These are phyloP conservation scores for Gaultheria prostrata DNA, from an alignment of 148 eudicot species.

Conservation along the genomic window DNA sequence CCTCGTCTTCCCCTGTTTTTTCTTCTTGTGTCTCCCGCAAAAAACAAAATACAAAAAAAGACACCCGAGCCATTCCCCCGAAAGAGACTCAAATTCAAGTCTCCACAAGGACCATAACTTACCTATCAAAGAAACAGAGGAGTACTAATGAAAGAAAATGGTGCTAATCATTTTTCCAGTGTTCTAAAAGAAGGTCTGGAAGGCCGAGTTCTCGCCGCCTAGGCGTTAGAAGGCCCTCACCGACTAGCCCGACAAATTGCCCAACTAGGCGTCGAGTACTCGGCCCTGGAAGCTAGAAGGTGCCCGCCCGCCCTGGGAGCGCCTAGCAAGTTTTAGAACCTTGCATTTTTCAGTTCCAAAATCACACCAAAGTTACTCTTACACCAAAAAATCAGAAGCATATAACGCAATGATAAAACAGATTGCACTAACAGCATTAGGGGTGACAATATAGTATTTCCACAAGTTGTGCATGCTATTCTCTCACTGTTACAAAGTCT, in stretches of 20 bases:
- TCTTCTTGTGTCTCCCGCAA: background rate
- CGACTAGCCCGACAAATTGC: no score
- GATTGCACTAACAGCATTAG: background rate
- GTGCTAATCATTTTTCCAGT: background rate
- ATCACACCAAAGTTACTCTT: background rate
- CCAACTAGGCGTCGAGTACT: no score
- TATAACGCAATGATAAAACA: background rate
- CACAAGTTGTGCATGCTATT: background rate
- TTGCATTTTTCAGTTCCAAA: background rate
- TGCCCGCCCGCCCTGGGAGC: no score
- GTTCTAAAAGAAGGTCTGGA: no score
- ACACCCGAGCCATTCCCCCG: background rate
- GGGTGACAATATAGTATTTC: background rate
- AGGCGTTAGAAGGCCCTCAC: no score
- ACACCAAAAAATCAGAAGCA: background rate
- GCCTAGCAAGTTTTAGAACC: no score
- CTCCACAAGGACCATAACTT: background rate
- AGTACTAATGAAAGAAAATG: background rate
- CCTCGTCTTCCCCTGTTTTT: no score
- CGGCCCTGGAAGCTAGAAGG: no score
- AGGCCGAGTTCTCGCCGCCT: no score
- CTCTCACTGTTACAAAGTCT: background rate
- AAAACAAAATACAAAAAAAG: background rate
- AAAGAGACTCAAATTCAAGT: background rate
- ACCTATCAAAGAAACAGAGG: background rate